Evolutionary conservation across 495 filamentous ascomycete genomes (phyloP).

Genomic region (Amorphotheca resinae): DNA sequence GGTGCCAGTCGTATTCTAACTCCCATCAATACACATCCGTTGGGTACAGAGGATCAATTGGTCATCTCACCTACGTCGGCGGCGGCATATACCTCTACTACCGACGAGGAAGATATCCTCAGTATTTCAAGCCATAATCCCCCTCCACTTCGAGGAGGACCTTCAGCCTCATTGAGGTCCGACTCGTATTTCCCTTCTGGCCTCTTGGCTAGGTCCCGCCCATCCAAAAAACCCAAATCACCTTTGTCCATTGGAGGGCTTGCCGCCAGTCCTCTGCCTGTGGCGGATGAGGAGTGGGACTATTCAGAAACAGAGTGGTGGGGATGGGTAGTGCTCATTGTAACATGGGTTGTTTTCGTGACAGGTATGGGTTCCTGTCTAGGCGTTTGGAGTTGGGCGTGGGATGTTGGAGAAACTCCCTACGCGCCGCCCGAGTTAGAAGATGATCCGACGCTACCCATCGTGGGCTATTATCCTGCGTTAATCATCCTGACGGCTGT

Average conservation of each 20-base stretch:
- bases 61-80: constrained; percentile 19
- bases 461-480: constrained; percentile 93
- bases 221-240: constrained; percentile 46
- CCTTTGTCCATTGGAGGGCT: constrained; percentile 40
- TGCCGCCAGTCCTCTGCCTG: constrained; percentile 28
- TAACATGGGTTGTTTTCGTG: constrained; percentile 91
- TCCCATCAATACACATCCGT: constrained; percentile 20
- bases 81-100: constrained; percentile 55
- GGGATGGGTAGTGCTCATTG: constrained; percentile 83
- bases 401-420: constrained; percentile 95
- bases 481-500: constrained; percentile 83
- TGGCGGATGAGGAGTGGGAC: constrained; percentile 52
- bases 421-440: constrained; percentile 88
- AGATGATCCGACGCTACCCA: constrained; percentile 84
- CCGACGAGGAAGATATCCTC: constrained; percentile 67
- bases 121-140: constrained; percentile 37
- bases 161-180: constrained; percentile 42
- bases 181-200: constrained; percentile 49
- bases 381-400: constrained; percentile 99
- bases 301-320: constrained; percentile 92
- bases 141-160: constrained; percentile 23
- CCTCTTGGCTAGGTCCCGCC: constrained; percentile 34
- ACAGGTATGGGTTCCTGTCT: constrained; percentile 91
- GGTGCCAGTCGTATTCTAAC: constrained; percentile 21
- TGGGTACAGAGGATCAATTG: constrained; percentile 14